Evolutionary conservation across 2,329 filamentous ascomycete species (phyloP).

Genomic region (Graphilbum sp.): DNA sequence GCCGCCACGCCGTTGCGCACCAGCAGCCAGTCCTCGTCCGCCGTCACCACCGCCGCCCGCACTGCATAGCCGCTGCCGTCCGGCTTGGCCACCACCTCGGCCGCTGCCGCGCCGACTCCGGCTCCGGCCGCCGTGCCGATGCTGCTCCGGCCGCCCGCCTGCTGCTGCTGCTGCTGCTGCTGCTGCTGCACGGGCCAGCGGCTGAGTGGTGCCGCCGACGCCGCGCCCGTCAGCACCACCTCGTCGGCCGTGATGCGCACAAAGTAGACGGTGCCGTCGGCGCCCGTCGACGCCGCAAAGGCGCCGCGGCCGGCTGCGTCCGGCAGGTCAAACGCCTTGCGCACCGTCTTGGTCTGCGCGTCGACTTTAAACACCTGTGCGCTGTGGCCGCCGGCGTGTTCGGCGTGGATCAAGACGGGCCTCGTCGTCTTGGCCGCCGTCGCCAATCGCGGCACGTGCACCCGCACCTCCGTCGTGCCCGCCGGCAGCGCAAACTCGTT

Average conservation of each 20-base stretch:
- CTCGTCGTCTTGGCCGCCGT: conserved; percentile 33
- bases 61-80: conserved; percentile 53
- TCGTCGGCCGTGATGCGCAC: conserved; percentile 65
- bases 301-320: conserved; percentile 52
- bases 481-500: conserved; percentile 17
- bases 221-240: conserved; percentile 56
- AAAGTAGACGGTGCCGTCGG: conserved; percentile 70
- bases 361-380: conserved; percentile 79
- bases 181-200: conserved; percentile 42
- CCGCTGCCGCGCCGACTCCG: conserved; percentile 21
- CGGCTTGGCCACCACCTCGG: conserved; percentile 65
- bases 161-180: no score
- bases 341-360: conserved; percentile 48
- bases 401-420: conserved; percentile 72
- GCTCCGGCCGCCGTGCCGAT: no score
- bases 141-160: no score
- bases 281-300: conserved; percentile 60
- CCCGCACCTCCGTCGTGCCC: conserved; percentile 2
- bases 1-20: conserved; percentile 65
- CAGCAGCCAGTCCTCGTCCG: conserved; percentile 61
- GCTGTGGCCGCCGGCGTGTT: conserved; percentile 33
- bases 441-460: conserved; percentile 20
- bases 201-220: conserved; percentile 58
- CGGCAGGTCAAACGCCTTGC: conserved; percentile 69
- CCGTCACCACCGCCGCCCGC: conserved; percentile 54